Conservation (phyloP, 129 eudicot species). For the Heracleum sosnowskyi region DNA sequence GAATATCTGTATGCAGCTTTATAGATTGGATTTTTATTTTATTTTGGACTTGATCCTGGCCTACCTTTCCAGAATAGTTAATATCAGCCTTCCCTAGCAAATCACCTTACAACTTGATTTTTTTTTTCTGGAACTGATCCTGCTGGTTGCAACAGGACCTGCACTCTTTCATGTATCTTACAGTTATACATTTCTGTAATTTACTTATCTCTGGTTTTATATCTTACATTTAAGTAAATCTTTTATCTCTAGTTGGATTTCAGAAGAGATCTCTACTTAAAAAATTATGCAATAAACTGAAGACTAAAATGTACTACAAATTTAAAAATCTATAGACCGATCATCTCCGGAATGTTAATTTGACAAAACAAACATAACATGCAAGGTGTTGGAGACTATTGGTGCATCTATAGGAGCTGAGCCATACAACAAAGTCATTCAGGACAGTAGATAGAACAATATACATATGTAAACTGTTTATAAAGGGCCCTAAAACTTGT, state of each 20-base stretch:
- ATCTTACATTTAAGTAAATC: not conserved
- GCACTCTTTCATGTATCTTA: not conserved
- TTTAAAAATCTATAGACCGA: too few species aligned
- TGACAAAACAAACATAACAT: too few species aligned
- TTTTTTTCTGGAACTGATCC: too few species aligned
- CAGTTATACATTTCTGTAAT: not conserved
- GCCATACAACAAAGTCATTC: not conserved
- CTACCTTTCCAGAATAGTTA: too few species aligned
- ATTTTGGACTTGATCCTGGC: not conserved
- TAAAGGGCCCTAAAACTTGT: not conserved
- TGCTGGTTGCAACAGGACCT: not conserved
- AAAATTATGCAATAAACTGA: not conserved
- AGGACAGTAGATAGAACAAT: not conserved
- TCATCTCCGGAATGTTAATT: not conserved
- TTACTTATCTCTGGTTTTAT: too few species aligned
- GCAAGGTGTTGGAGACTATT: too few species aligned
- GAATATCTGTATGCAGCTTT: not conserved
- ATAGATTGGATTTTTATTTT: too few species aligned
- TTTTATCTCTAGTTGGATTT: too few species aligned
- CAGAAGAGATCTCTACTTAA: too few species aligned
- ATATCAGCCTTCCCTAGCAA: too few species aligned
- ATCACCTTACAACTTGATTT: too few species aligned
- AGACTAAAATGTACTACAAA: not conserved
- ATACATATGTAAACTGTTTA: not conserved
- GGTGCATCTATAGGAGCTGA: not conserved